A percentile compares a stretch with the other conserved stretches of the same genome.
Evolutionary conservation across 495 filamentous ascomycete species (phyloP).

Genomic region (Tricharina praecox): DNA sequence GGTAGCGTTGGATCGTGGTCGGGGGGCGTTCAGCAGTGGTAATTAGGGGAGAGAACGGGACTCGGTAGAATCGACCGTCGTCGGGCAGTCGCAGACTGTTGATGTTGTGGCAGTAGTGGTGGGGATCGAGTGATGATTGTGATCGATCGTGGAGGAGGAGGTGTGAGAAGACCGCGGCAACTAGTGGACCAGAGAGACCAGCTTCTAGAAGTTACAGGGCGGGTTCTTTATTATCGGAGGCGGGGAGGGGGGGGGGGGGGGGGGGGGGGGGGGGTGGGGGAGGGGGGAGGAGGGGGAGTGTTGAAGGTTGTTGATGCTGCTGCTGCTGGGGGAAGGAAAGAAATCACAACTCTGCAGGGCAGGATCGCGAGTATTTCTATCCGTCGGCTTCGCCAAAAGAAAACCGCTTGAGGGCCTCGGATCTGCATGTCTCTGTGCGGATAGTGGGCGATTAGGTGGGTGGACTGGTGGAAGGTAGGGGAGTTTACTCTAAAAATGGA

Average conservation of each 20-base stretch:
- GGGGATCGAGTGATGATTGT: too few species aligned
- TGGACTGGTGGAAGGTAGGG: too few species aligned
- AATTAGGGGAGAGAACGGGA: not conserved
- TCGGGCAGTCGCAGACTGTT: conserved; percentile 4
- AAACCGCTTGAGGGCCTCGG: conserved; percentile 1
- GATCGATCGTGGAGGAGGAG: not conserved
- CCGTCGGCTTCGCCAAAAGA: not conserved
- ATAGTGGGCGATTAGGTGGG: not conserved
- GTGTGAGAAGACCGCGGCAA: conserved; percentile 4
- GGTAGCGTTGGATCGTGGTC: not conserved
- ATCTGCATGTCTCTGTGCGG: not conserved
- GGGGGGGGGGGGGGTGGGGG: too few species aligned
- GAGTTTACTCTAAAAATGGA: too few species aligned
- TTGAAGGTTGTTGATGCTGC: not conserved
- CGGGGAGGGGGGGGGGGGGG: conserved; percentile 3
- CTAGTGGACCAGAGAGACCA: not conserved
- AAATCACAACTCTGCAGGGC: not conserved
- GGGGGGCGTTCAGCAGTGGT: not conserved
- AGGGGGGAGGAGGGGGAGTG: too few species aligned
- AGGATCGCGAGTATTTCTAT: conserved; percentile 2
- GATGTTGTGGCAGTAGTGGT: too few species aligned
- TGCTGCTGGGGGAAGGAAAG: not conserved
- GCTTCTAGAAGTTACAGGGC: conserved; percentile 2
- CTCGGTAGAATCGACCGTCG: not conserved
- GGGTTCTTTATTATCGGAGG: conserved; percentile 5